A percentile compares a stretch with the other conserved stretches of the same genome.
phyloP scores from a whole-genome alignment of 2,329 filamentous ascomycete genomes.

The Phoma sp. region DNA sequence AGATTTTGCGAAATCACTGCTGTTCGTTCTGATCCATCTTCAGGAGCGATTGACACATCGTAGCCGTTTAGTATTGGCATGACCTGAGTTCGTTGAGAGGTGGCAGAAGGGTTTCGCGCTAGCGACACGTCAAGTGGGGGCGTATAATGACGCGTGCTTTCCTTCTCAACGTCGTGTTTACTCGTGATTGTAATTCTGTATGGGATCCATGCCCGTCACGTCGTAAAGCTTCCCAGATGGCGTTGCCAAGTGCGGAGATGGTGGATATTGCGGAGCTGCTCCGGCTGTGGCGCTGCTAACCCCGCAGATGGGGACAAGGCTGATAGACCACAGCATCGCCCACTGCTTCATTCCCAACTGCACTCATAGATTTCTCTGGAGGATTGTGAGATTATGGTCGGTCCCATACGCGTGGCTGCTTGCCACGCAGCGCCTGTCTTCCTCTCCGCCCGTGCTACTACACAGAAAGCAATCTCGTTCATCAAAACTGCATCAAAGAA shows the following conservation, averaged over 20 bases:
- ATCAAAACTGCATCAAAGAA: constrained; percentile 54
- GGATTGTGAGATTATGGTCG: constrained; percentile 7
- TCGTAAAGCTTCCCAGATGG: too few relatives aligned
- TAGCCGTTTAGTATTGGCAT: background rate
- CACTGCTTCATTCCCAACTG: background rate
- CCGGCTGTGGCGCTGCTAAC: background rate
- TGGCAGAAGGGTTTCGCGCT: background rate
- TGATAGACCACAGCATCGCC: background rate
- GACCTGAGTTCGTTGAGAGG: background rate
- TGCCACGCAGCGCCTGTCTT: constrained; percentile 52
- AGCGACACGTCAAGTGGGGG: background rate
- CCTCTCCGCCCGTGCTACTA: constrained; percentile 55
- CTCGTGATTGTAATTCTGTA: background rate
- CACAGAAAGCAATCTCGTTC: constrained; percentile 54
- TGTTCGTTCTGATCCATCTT: constrained; percentile 1
- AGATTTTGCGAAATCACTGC: constrained; percentile 4
- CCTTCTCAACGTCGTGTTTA: background rate
- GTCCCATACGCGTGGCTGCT: constrained; percentile 30
- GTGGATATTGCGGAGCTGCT: background rate
- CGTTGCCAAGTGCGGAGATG: background rate
- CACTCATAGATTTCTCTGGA: background rate
- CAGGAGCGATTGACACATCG: background rate
- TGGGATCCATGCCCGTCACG: too few relatives aligned
- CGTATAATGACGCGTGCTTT: background rate
- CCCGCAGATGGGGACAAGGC: background rate